Percentiles rank a stretch among this genome's conserved stretches.
Conservation (phyloP, 2,329 filamentous ascomycete genomes). For the Emmonsiellopsis sp. region DNA sequence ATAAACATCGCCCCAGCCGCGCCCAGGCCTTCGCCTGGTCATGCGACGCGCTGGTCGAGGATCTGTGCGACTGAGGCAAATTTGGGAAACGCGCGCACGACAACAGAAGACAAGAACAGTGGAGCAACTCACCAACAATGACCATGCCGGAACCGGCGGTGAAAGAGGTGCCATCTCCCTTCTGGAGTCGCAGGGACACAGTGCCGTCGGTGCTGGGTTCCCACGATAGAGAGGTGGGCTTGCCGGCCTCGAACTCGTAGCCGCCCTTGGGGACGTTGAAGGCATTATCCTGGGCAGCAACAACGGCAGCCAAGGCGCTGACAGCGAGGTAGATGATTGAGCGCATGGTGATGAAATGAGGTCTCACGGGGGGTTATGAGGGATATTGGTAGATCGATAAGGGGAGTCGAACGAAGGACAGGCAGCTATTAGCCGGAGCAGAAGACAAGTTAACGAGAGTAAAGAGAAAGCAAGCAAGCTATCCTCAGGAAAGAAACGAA, state of each 20-base stretch:
- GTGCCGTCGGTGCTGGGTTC: constrained; percentile 40
- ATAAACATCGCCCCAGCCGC: background rate
- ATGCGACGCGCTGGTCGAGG: background rate
- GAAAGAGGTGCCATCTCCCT: constrained; percentile 29
- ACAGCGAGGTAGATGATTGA: constrained; percentile 34
- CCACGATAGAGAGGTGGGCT: constrained; percentile 40
- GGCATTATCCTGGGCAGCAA: constrained; percentile 36
- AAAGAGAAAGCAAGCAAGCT: background rate
- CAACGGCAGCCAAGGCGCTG: constrained; percentile 36
- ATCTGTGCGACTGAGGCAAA: background rate
- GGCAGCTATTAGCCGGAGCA: background rate
- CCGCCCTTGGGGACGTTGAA: constrained; percentile 38
- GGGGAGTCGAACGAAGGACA: constrained; percentile 3
- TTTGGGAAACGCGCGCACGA: background rate
- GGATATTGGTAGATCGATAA: background rate
- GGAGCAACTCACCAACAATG: constrained; percentile 33
- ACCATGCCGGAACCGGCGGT: constrained; percentile 27
- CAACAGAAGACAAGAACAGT: background rate
- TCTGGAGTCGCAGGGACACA: constrained; percentile 43
- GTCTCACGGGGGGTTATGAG: background rate
- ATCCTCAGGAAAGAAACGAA: background rate
- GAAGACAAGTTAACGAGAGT: background rate
- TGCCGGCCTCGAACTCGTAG: constrained; percentile 37
- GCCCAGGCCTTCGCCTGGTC: too few species aligned
- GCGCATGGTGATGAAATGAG: constrained; percentile 33